Percentiles rank a stretch among this genome's conserved stretches.
phyloP scores from a whole-genome alignment of 140 eudicot species.

The Senecio squalidus region DNA sequence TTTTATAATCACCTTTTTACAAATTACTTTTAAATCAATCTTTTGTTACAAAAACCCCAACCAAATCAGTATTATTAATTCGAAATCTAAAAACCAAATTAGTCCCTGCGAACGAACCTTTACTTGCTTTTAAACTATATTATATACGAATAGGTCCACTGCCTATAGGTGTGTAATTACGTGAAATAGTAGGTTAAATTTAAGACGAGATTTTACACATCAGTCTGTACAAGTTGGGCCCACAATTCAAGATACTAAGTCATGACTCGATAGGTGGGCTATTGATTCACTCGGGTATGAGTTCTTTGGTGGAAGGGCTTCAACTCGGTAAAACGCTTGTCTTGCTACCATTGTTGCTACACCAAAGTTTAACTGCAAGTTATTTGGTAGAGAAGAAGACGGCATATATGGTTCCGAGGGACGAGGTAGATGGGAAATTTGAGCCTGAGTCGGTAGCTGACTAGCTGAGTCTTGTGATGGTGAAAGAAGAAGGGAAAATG shows the following conservation, averaged over 20 bases:
- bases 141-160: no score
- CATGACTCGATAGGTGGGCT: slow-evolving; percentile 53
- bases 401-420: slow-evolving; percentile 23
- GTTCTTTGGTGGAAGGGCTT: slow-evolving; percentile 40
- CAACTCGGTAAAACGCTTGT: slow-evolving; percentile 32
- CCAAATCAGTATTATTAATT: no score
- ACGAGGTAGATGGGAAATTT: slow-evolving; percentile 41
- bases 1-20: no score
- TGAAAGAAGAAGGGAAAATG: slow-evolving; percentile 32
- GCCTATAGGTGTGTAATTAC: no score
- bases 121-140: no score
- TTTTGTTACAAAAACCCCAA: no score
- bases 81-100: no score
- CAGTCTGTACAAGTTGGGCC: slow-evolving; percentile 49
- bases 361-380: slow-evolving; percentile 41
- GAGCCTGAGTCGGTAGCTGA: slow-evolving; percentile 45
- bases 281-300: slow-evolving; percentile 47
- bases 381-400: slow-evolving; percentile 33
- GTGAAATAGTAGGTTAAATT: no score
- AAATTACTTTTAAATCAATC: no score
- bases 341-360: slow-evolving; percentile 21
- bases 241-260: slow-evolving; percentile 42
- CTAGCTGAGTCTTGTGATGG: slow-evolving; percentile 39
- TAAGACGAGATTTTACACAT: no score
- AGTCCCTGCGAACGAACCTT: no score